phyloP scores from a whole-genome alignment of 164 flowering plant genomes.

The Annona squamosa region DNA sequence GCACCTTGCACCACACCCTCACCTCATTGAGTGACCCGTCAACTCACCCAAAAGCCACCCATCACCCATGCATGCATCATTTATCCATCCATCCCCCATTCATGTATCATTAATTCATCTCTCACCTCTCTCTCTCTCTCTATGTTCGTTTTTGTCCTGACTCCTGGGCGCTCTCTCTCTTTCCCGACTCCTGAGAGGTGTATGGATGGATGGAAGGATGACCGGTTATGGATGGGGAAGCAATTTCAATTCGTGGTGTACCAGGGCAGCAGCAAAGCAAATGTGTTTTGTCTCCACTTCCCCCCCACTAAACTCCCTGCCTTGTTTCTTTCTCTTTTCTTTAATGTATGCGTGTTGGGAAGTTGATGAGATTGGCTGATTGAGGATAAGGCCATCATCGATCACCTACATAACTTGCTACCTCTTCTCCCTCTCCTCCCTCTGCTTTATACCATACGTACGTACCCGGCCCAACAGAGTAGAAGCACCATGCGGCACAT shows the following conservation, averaged over 20 bases:
- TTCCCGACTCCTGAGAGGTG: no score
- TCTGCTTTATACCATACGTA: neutral
- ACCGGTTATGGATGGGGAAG: neutral
- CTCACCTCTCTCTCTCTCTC: neutral
- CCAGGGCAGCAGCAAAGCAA: neutral
- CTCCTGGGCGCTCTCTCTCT: no score
- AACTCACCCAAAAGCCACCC: conserved; percentile 17
- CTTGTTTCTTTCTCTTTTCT: neutral
- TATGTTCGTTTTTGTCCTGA: neutral
- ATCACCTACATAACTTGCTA: neutral
- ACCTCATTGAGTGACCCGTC: conserved; percentile 22
- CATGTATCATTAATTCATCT: neutral
- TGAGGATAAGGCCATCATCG: conserved; percentile 38
- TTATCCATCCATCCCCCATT: no score
- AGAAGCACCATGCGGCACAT: neutral
- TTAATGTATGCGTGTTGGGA: neutral
- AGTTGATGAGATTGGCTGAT: conserved; percentile 22
- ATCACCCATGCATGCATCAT: neutral
- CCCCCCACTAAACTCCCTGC: conserved; percentile 1
- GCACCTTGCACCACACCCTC: conserved; percentile 19
- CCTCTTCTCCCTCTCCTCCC: conserved; percentile 2
- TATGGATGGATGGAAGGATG: no score
- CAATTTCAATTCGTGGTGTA: conserved; percentile 5
- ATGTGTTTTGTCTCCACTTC: conserved; percentile 9
- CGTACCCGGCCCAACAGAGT: neutral